Conservation (phyloP, 2,329 filamentous ascomycete genomes). For the Microdochium nivale region DNA sequence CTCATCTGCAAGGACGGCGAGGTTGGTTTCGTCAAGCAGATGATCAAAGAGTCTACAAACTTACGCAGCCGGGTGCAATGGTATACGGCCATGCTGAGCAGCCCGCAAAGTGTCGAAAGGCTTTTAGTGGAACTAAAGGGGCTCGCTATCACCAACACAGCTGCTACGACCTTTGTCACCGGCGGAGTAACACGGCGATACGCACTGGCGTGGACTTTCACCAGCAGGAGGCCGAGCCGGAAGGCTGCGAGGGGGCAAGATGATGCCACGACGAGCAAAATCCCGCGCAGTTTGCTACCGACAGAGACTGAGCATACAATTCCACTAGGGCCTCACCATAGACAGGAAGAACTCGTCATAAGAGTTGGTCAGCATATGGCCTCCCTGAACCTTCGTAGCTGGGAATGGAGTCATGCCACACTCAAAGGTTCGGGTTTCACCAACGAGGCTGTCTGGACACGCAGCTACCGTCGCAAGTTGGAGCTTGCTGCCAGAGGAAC, state of each 20-base stretch:
- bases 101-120: slow-evolving; percentile 58
- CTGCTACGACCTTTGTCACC: slow-evolving; percentile 71
- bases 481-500: neutral
- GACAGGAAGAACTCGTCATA: neutral
- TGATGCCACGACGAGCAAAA: slow-evolving; percentile 5
- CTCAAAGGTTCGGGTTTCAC: neutral
- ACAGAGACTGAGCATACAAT: neutral
- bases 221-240: slow-evolving; percentile 49
- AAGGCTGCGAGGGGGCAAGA: slow-evolving; percentile 12
- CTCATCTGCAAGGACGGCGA: slow-evolving; percentile 83
- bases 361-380: neutral
- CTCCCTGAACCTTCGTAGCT: neutral
- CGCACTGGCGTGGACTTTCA: slow-evolving; percentile 85
- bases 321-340: neutral
- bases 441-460: neutral
- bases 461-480: neutral
- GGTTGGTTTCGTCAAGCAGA: slow-evolving; percentile 60
- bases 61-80: slow-evolving; percentile 60
- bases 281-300: neutral
- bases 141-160: slow-evolving; percentile 63
- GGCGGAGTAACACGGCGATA: slow-evolving; percentile 74
- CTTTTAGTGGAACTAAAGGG: slow-evolving; percentile 51
- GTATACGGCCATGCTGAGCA: slow-evolving; percentile 90
- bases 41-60: slow-evolving; percentile 60
- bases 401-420: neutral